Evolutionary conservation across 2,329 filamentous ascomycete species (phyloP).

Genomic region (Monilinia aucupariae): DNA sequence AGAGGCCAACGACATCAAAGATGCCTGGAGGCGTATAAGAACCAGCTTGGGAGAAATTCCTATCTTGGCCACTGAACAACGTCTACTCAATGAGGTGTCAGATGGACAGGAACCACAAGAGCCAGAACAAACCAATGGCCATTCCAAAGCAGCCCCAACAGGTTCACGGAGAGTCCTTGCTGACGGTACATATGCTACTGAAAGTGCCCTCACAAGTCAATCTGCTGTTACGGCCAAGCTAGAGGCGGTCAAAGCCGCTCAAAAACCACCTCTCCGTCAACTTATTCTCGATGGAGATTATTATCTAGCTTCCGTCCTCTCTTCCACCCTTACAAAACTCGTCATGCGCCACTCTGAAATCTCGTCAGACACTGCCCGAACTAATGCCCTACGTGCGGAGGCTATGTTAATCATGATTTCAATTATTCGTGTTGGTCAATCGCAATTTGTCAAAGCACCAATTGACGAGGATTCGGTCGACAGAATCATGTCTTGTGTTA

Average conservation of each 20-base stretch:
- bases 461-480: constrained; percentile 99
- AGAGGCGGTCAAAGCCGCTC: constrained; percentile 93
- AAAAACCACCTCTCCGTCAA: constrained; percentile 90
- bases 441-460: constrained; percentile 94
- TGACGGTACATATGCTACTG: constrained; percentile 95
- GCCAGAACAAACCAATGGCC: constrained; percentile 67
- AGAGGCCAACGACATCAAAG: constrained; percentile 87
- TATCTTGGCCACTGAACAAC: constrained; percentile 90
- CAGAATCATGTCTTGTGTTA: constrained; percentile 94
- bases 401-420: constrained; percentile 99
- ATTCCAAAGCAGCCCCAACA: constrained; percentile 71
- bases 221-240: constrained; percentile 84
- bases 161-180: constrained; percentile 89
- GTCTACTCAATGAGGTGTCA: constrained; percentile 75
- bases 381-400: constrained; percentile 89
- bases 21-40: constrained; percentile 94
- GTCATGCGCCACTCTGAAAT: constrained; percentile 97
- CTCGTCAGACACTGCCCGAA: constrained; percentile 76
- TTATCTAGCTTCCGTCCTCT: constrained; percentile 91
- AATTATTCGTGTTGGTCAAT: constrained; percentile 94
- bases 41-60: constrained; percentile 94
- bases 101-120: constrained; percentile 64
- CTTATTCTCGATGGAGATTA: constrained; percentile 96
- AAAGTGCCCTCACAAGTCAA: constrained; percentile 90
- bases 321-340: constrained; percentile 90